Evolutionary conservation across 345 rosid species (phyloP), one percentile per base, ranked within the genome.

Genomic region (Clausena lansium): DNA sequence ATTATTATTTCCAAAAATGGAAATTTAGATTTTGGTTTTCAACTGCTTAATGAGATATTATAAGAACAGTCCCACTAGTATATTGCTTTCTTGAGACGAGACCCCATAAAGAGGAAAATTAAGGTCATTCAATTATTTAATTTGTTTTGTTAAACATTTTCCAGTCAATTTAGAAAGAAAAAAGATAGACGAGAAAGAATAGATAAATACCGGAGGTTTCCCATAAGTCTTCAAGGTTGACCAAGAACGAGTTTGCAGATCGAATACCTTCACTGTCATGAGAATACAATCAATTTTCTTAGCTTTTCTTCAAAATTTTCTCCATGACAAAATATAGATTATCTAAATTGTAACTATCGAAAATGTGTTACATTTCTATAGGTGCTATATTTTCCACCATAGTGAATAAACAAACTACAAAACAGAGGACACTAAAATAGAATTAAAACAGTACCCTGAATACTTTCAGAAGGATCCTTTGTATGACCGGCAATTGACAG

Each of bases 401-500:
- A 14, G 58, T 64, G 17, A 33, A 35, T 35, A 45, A 41, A n/a
- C 77, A 22, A 63, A 50, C n/a, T 33, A 32, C 14, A 65, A 32
- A 32, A 47, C 70, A 50, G 67, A 45, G 30, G 9, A 62, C 39
- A 76, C 2, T 55, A 52, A 32, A 75, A 15, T 7, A 33, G 47
- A 54, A 62, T 72, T 28, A 57, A 59, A 41, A 68, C 47, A 54
- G 83, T 84, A 97, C 99, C 93, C 84, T 89, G 98, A 83, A 94
- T 89, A 39, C 90, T 83, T 82, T 94, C 98, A 76, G 94, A 88
- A 82, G 93, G 97, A 89, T 93, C 89, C 86, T 93, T 97, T 8
- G 98, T 91, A 78, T 97, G 98, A 72, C 99, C 98, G 70, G 96
- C 98, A 71, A 97, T 80, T 63, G 98, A 91, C 63, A 97, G 86